Percentiles rank a stretch among this genome's conserved stretches.
phyloP scores from a whole-genome alignment of 2,329 filamentous ascomycete genomes.

The Chaetothyriales sp. region DNA sequence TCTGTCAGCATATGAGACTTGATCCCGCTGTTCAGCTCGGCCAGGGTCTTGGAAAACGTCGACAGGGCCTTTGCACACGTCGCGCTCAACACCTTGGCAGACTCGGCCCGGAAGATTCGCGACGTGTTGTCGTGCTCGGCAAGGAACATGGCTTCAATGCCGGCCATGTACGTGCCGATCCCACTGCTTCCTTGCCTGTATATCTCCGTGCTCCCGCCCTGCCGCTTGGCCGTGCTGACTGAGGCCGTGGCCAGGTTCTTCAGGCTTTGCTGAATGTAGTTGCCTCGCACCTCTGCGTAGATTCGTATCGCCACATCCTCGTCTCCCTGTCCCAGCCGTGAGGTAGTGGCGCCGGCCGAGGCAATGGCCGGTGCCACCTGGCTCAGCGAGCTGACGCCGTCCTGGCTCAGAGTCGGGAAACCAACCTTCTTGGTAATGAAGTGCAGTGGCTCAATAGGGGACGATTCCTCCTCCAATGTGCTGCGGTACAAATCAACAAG shows the following conservation, averaged over 20 bases:
- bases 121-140: constrained; percentile 86
- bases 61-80: constrained; percentile 65
- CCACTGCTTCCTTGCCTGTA: constrained; percentile 83
- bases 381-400: constrained; percentile 59
- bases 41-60: constrained; percentile 71
- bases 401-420: constrained; percentile 66
- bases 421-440: constrained; percentile 74
- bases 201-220: constrained; percentile 52
- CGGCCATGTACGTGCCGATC: constrained; percentile 74
- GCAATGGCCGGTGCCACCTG: constrained; percentile 67
- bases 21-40: constrained; percentile 81
- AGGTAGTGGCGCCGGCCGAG: constrained; percentile 40
- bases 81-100: constrained; percentile 60
- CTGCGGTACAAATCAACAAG: constrained; percentile 73
- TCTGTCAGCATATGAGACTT: constrained; percentile 74
- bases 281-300: constrained; percentile 72
- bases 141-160: constrained; percentile 71
- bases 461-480: constrained; percentile 61
- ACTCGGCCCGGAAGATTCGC: constrained; percentile 71
- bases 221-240: constrained; percentile 65
- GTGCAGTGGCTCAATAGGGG: constrained; percentile 73
- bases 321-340: constrained; percentile 33
- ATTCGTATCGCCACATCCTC: constrained; percentile 63
- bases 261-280: constrained; percentile 68
- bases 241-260: constrained; percentile 79